Evolutionary conservation across 176 grass and related monocot genomes (phyloP).

Genomic region (Typha latifolia): DNA sequence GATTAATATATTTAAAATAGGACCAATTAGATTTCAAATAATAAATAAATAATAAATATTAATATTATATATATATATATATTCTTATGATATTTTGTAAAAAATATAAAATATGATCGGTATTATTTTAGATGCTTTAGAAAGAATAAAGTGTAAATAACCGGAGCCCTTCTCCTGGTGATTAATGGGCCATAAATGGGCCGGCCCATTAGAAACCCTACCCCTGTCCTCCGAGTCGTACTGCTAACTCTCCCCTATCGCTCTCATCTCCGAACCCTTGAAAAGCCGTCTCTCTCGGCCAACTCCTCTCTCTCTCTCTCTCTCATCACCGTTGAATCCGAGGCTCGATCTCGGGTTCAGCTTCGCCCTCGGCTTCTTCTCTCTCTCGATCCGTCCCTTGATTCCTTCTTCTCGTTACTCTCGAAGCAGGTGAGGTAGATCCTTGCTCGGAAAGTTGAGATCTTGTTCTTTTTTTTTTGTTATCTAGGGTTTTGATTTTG

Average conservation of each 20-base stretch:
- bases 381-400: background rate
- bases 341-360: slow-evolving; percentile 9
- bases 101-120: no score
- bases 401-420: background rate
- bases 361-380: background rate
- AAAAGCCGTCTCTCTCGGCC: background rate
- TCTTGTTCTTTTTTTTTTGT: background rate
- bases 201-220: slow-evolving; percentile 1
- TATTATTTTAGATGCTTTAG: no score
- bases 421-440: background rate
- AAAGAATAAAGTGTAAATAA: no score
- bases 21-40: no score
- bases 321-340: slow-evolving; percentile 6
- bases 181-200: background rate
- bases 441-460: background rate
- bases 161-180: no score
- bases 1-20: no score
- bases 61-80: no score
- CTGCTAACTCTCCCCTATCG: background rate
- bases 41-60: no score
- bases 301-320: background rate
- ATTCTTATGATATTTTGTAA: no score
- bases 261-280: background rate
- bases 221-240: background rate
- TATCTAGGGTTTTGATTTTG: background rate